Base-by-base conservation (phyloP, 768 basidiomycete genomes). In the Pleurotus salmoneostramineus region DNA sequence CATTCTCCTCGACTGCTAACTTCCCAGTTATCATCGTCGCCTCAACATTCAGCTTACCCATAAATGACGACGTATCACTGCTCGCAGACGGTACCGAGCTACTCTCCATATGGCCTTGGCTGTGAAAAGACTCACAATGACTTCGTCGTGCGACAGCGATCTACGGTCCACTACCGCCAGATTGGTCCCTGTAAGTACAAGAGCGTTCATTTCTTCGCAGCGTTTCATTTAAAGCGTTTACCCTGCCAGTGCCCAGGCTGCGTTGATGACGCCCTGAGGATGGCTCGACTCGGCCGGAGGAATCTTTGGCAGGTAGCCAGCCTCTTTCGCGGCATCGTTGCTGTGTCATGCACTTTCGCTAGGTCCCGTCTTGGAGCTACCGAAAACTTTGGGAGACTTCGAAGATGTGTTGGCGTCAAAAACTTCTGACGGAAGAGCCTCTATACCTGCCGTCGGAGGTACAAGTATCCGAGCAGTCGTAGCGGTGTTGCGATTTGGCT, bases 21-120 rank as follows among this genome's bases (percentile, higher is more conserved):
- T 74, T 77, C 6, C 75, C 76, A 1, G 66, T 65, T 32, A 77
- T 56, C 0, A 75, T 62, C 61, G 74, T 77, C 61, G 70, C 69
- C 63, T 77, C 75, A 5, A 74, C 76, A 61, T 72, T 74, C 15
- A 77, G 45, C 65, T 71, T 75, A 52, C 71, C 62, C 59, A 76
- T 66, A 40, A 76, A 69, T 17, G 61, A 66, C 14, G 64, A 60
- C 49, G 66, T 72, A 47, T 61, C 67, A 49, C 55, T 46, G 27
- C 58, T 50, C 27, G 60, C 62, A 5, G 37, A 27, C 7, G 59
- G 43, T 40, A 31, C 5, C 6, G 52, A 54, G 6, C 11, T 40
- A 11, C 36, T 37, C 27, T 31, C n/a, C 52, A 21, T 54, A 21
- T 54, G 52, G 4, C 27, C 52, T 45, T 45, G 44, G 6, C 17